These are phyloP conservation scores for Volvariella surrecta DNA, from an alignment of 1,284 basidiomycete genomes.

Conservation along the genomic window DNA sequence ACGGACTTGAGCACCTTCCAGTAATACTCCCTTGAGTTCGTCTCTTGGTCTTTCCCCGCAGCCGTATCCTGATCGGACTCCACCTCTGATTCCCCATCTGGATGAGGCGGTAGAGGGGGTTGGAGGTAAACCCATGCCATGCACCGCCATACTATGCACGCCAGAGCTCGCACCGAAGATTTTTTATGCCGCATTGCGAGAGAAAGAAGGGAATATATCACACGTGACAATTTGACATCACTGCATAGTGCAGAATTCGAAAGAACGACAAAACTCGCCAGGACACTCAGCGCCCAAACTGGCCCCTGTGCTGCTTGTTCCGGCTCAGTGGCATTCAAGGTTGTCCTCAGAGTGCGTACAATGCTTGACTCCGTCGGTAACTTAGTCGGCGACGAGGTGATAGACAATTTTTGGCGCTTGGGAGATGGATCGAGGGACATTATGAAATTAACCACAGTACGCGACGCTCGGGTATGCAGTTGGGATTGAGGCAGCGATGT, in stretches of 20 bases:
- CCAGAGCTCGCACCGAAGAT: slow-evolving; percentile 50
- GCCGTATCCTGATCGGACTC: slow-evolving; percentile 22
- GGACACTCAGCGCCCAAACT: slow-evolving; percentile 61
- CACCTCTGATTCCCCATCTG: slow-evolving; percentile 27
- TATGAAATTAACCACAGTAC: slow-evolving; percentile 35
- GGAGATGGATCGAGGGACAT: slow-evolving; percentile 23
- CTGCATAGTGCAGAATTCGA: slow-evolving; percentile 45
- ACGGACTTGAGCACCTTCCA: slow-evolving; percentile 45
- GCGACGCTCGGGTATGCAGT: slow-evolving; percentile 44
- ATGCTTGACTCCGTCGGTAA: slow-evolving; percentile 36
- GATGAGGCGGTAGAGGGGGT: slow-evolving; percentile 26
- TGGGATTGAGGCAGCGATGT: slow-evolving; percentile 35
- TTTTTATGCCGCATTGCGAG: slow-evolving; percentile 51
- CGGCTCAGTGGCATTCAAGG: slow-evolving; percentile 43
- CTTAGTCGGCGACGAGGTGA: slow-evolving; percentile 9
- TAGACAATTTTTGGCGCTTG: slow-evolving; percentile 16
- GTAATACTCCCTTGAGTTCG: slow-evolving; percentile 28
- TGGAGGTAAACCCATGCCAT: slow-evolving; percentile 59
- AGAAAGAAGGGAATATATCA: slow-evolving; percentile 40
- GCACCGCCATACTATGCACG: slow-evolving; percentile 53
- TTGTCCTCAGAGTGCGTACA: slow-evolving; percentile 55
- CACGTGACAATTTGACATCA: slow-evolving; percentile 34
- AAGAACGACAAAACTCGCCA: slow-evolving; percentile 54
- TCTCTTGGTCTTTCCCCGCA: slow-evolving; percentile 16
- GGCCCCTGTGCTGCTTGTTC: slow-evolving; percentile 59